Conservation (phyloP, 1,139 yeast species). For the Debaryomyces psychrophilus region DNA sequence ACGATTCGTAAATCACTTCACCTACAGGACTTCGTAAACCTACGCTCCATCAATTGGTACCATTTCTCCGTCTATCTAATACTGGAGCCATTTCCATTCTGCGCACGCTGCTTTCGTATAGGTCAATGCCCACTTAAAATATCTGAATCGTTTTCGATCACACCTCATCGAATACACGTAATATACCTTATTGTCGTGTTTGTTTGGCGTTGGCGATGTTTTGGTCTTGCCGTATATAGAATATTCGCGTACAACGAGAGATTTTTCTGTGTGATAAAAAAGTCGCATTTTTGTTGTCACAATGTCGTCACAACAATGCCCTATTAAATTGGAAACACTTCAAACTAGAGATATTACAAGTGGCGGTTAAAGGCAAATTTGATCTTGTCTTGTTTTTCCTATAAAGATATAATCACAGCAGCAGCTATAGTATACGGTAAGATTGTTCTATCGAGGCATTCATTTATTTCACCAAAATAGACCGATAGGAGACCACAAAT, state of each 20-base stretch:
- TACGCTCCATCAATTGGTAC: neutral
- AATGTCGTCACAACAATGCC: constrained; percentile 5
- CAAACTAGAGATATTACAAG: neutral
- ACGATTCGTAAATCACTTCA: neutral
- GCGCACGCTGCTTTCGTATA: neutral
- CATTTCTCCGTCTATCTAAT: neutral
- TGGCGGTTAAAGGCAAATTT: neutral
- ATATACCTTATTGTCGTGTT: neutral
- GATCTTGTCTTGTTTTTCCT: neutral
- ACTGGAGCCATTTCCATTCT: neutral
- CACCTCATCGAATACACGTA: neutral
- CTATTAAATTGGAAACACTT: constrained; percentile 1
- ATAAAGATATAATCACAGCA: neutral
- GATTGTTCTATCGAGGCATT: constrained; percentile 1
- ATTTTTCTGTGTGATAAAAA: neutral
- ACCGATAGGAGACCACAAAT: neutral
- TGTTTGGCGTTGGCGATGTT: neutral
- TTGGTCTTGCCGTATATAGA: neutral
- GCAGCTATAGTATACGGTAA: neutral
- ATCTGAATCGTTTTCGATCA: neutral
- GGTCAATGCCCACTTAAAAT: neutral
- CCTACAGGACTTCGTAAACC: neutral
- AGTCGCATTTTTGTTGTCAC: neutral
- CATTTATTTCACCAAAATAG: constrained; percentile 5
- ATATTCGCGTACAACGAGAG: neutral